Conservation (phyloP, 1,139 yeast genomes). For the Suhomyces maxii region DNA sequence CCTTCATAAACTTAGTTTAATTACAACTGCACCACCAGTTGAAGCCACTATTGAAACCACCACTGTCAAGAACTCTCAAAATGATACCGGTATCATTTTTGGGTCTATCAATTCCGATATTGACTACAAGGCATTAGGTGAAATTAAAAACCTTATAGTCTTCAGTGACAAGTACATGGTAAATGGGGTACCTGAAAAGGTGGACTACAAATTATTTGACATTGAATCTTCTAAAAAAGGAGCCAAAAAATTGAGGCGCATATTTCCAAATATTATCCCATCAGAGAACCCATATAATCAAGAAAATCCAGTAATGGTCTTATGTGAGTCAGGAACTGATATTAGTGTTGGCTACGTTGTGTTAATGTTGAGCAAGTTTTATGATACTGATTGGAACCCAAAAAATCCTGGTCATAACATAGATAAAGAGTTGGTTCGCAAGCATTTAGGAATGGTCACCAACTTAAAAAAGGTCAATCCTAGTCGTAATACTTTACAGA, state of each 20-base stretch:
- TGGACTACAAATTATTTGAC: constrained; percentile 19
- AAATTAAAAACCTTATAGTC: constrained; percentile 20
- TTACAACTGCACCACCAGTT: not conserved
- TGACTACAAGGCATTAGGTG: constrained; percentile 11
- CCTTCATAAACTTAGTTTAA: not conserved
- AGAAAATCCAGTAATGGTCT: constrained; percentile 32
- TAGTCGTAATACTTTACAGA: constrained; percentile 72
- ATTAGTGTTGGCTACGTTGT: constrained; percentile 62
- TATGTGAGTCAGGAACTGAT: constrained; percentile 69
- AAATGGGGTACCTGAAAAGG: constrained; percentile 20
- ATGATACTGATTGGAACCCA: constrained; percentile 41
- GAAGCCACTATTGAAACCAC: constrained; percentile 10
- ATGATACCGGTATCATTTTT: constrained; percentile 29
- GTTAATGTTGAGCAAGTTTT: constrained; percentile 49
- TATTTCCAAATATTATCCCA: constrained; percentile 40
- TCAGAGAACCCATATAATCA: constrained; percentile 13
- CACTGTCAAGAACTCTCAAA: constrained; percentile 10
- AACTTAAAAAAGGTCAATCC: constrained; percentile 60
- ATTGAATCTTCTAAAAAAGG: constrained; percentile 60
- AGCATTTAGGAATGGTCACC: constrained; percentile 54
- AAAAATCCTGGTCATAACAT: constrained; percentile 14
- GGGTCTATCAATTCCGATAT: constrained; percentile 27
- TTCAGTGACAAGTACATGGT: constrained; percentile 25
- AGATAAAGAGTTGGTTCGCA: constrained; percentile 55
- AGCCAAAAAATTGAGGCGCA: constrained; percentile 51